phyloP scores from a whole-genome alignment of 345 rosid genomes.

The Linum usitatissimum region DNA sequence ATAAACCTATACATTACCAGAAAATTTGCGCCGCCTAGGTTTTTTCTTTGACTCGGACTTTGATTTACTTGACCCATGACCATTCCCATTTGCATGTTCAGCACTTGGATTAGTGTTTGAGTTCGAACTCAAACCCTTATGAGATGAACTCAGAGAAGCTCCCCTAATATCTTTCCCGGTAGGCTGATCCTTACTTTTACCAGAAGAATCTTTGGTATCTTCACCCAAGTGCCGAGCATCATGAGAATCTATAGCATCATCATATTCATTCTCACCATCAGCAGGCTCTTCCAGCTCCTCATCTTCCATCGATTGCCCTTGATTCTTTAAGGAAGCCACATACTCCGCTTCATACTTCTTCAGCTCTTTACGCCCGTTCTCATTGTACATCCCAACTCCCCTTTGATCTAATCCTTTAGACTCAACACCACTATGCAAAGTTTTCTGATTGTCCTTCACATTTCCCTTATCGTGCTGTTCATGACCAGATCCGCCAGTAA shows the following conservation, averaged over 20 bases:
- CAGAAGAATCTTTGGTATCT: constrained; percentile 22
- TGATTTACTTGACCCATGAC: constrained; percentile 36
- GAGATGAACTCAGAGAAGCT: constrained; percentile 19
- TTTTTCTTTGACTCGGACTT: constrained; percentile 43
- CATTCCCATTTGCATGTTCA: constrained; percentile 15
- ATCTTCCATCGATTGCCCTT: constrained; percentile 18
- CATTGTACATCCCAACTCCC: constrained; percentile 70
- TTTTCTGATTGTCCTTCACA: constrained; percentile 21
- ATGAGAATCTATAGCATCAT: constrained; percentile 42
- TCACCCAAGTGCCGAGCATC: constrained; percentile 24
- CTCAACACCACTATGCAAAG: constrained; percentile 17
- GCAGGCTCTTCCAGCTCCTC: constrained; percentile 23
- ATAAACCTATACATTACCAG: constrained; percentile 21
- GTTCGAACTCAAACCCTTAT: constrained; percentile 20
- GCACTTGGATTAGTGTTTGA: constrained; percentile 17
- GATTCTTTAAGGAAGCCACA: constrained; percentile 54
- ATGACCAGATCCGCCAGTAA: constrained; percentile 20
- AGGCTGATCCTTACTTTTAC: constrained; percentile 25
- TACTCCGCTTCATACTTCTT: constrained; percentile 72
- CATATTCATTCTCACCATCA: constrained; percentile 38
- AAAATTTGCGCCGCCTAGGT: constrained; percentile 52
- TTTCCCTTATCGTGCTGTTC: constrained; percentile 16
- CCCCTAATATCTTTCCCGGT: constrained; percentile 29
- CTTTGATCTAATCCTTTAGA: constrained; percentile 20
- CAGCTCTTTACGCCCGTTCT: constrained; percentile 76